Base-by-base conservation (phyloP, 306 rosid genomes). In the Casuarina cunninghamiana region DNA sequence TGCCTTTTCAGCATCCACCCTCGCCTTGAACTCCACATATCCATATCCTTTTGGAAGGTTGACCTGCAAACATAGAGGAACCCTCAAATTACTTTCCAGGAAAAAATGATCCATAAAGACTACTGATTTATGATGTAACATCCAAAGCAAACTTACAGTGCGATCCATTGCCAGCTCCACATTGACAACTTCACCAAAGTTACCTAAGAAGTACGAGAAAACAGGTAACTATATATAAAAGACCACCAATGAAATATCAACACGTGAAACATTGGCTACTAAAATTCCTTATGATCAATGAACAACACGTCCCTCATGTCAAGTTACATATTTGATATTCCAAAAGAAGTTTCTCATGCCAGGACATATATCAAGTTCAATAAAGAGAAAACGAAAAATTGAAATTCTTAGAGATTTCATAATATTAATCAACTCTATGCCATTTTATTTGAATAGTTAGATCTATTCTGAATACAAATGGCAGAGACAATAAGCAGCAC, bases 151-250 rank as follows among this genome's bases (percentile, higher is more conserved):
- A 90, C 99, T 93, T 84, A 95, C 99, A 70, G 76, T 66, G 37
- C 93, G 89, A 85, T 95, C 97, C 91, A 95, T 91, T 58, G 91
- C 97, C 86, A 93, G 87, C 84, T 93, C 97, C 26, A 93, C 99
- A 79, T 89, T 84, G 73, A 88, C 91, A 62, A 95, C 93, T 86
- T 93, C 97, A 6, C 98, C 99, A 80, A 83, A 93, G 76, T 86
- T 88, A 76, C 97, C 99, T 95, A 84, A 48, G 74, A 78, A 74
- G 55, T 73, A 72, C 49, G 53, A 70, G 75, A 48, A 66, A 2
- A 6, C 6, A 8, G 53, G 71, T 55, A 21, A 78, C 45, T 32
- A 6, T 48, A 49, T 11, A 69, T 21, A 26, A 62, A 58, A 55
- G 38, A 73, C 71, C 46, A 54, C 15, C 69, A 77, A 63, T 63